phyloP scores from a whole-genome alignment of 805 yeast genomes.

The Schwanniomyces yamadae region DNA sequence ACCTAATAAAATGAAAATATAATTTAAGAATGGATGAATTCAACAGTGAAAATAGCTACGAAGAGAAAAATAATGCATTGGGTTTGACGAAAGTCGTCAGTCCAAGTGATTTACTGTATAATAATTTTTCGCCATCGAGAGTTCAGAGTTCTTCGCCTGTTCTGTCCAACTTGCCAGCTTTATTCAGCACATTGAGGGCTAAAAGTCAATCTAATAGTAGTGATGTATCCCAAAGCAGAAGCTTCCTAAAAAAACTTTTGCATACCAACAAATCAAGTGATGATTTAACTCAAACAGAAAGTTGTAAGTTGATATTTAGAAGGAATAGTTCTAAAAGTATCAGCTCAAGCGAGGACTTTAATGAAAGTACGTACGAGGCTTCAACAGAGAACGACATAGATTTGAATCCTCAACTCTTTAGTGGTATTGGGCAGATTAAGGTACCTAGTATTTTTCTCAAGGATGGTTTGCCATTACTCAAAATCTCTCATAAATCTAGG shows the following conservation, averaged over 20 bases:
- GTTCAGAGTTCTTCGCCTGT: slow-evolving; percentile 18
- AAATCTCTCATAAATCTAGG: slow-evolving; percentile 70
- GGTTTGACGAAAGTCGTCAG: slow-evolving; percentile 3
- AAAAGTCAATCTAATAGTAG: slow-evolving; percentile 13
- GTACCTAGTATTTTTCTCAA: slow-evolving; percentile 49
- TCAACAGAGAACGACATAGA: slow-evolving; percentile 9
- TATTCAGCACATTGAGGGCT: slow-evolving; percentile 21
- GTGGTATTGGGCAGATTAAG: slow-evolving; percentile 15
- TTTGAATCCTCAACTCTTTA: slow-evolving; percentile 10
- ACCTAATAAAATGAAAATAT: background rate
- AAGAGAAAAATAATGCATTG: background rate
- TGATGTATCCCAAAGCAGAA: slow-evolving; percentile 6
- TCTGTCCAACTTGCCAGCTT: slow-evolving; percentile 21
- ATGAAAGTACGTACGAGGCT: background rate
- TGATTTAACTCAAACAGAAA: slow-evolving; percentile 6
- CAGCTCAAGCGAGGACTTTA: background rate
- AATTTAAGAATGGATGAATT: background rate
- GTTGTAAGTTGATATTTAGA: slow-evolving; percentile 5
- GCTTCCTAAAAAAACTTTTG: slow-evolving; percentile 12
- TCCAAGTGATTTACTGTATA: slow-evolving; percentile 8
- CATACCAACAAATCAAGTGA: slow-evolving; percentile 11
- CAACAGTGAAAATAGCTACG: slow-evolving; percentile 3
- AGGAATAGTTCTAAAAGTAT: slow-evolving; percentile 2
- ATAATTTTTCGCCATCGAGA: background rate
- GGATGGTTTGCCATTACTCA: slow-evolving; percentile 60